These are phyloP conservation scores for Lepidopterella palustris DNA, from an alignment of 495 filamentous ascomycete genomes.

Conservation along the genomic window DNA sequence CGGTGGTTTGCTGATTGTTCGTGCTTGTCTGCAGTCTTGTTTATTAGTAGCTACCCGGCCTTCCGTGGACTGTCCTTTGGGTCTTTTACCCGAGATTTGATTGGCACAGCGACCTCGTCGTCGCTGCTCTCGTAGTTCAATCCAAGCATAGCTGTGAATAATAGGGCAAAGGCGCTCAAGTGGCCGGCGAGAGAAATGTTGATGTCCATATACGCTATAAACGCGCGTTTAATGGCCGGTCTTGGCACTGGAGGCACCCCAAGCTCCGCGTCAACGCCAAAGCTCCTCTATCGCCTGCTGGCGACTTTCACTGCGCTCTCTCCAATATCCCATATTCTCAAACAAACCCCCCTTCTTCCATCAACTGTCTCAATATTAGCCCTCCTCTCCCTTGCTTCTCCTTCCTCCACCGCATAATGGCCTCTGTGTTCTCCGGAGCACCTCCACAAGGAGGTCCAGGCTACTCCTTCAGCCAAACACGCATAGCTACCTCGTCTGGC, in stretches of 20 bases:
- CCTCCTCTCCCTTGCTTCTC: not conserved
- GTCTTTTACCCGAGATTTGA: conserved; percentile 13
- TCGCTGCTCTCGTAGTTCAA: conserved; percentile 28
- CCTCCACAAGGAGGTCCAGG: conserved; percentile 37
- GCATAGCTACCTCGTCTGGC: conserved; percentile 35
- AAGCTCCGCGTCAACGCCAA: conserved; percentile 12
- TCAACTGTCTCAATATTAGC: not conserved
- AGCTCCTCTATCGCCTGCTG: conserved; percentile 1
- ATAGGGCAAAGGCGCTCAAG: too few species aligned
- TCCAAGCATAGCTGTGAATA: conserved; percentile 23
- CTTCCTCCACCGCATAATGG: conserved; percentile 28
- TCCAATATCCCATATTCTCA: not conserved
- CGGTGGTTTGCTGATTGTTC: not conserved
- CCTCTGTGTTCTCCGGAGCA: conserved; percentile 32
- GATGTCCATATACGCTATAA: too few species aligned
- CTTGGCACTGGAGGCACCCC: conserved; percentile 8
- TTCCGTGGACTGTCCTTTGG: not conserved
- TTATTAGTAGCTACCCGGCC: conserved; percentile 32
- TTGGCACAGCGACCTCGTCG: conserved; percentile 13
- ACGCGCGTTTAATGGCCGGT: not conserved
- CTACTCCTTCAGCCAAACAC: conserved; percentile 56
- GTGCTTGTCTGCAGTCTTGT: conserved; percentile 8
- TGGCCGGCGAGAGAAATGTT: too few species aligned
- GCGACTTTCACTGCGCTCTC: not conserved
- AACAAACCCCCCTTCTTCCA: not conserved